Conservation (phyloP, 306 rosid species). For the Quercus parvula region DNA sequence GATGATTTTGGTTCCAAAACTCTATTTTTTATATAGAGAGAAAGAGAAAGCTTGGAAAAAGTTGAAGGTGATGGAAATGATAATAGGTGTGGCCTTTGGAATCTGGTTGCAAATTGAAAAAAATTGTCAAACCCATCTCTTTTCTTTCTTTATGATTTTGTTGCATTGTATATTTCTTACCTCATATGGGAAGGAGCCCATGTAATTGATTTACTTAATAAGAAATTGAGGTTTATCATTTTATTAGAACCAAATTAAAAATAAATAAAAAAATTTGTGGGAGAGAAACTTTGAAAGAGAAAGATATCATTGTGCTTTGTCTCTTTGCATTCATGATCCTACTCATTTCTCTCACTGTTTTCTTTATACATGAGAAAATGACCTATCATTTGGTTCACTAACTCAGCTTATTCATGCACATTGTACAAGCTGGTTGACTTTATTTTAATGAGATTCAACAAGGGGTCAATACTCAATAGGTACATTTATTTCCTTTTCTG, state of each 20-base stretch:
- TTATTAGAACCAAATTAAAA: not conserved
- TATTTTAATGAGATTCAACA: slow-evolving; percentile 7
- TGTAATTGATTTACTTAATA: not conserved
- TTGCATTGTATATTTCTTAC: slow-evolving; percentile 9
- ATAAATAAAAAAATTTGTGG: not conserved
- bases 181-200: slow-evolving; percentile 4
- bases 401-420: slow-evolving; percentile 33
- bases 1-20: slow-evolving; percentile 61
- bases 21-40: slow-evolving; percentile 16
- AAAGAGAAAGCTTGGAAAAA: slow-evolving; percentile 25
- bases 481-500: not conserved
- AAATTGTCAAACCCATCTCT: slow-evolving; percentile 7
- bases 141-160: not conserved
- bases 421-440: slow-evolving; percentile 46
- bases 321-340: slow-evolving; percentile 38
- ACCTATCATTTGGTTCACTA: slow-evolving; percentile 45
- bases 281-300: not conserved
- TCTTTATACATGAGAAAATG: slow-evolving; percentile 21
- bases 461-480: not conserved
- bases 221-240: not conserved
- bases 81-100: slow-evolving; percentile 35
- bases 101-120: slow-evolving; percentile 20
- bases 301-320: slow-evolving; percentile 39
- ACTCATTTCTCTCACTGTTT: slow-evolving; percentile 19
- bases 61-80: slow-evolving; percentile 15